Evolutionary conservation across 1,284 basidiomycete genomes (phyloP).

Genomic region (Inonotus hispidus): DNA sequence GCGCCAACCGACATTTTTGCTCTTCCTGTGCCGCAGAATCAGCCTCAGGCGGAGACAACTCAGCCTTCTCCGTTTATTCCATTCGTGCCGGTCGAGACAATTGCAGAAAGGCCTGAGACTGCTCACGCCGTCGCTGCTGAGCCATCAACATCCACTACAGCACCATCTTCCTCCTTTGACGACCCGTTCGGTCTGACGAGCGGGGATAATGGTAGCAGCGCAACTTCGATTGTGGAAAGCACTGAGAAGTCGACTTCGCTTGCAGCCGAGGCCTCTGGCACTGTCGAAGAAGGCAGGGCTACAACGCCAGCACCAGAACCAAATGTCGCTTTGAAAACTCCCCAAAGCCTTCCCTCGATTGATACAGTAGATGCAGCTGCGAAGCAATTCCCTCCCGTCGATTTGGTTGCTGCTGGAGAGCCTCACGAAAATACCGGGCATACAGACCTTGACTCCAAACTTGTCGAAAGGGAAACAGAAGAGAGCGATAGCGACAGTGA

Average conservation of each 20-base stretch:
- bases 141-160: conserved; percentile 13
- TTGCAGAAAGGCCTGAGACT: not conserved
- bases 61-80: conserved; percentile 1
- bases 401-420: conserved; percentile 25
- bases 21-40: conserved; percentile 25
- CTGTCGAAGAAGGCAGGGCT: not conserved
- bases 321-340: not conserved
- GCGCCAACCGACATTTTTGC: conserved; percentile 38
- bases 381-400: conserved; percentile 42
- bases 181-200: conserved; percentile 55
- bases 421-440: conserved; percentile 12
- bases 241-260: conserved; percentile 21
- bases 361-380: conserved; percentile 20
- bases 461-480: conserved; percentile 62
- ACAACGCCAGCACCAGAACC: not conserved
- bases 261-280: conserved; percentile 15
- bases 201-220: conserved; percentile 24
- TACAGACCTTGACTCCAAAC: conserved; percentile 21
- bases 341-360: conserved; percentile 12
- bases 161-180: conserved; percentile 24
- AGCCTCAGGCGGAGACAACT: not conserved
- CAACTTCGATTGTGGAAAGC: conserved; percentile 8
- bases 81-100: conserved; percentile 12
- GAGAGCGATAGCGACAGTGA: conserved; percentile 53
- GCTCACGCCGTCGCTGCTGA: conserved; percentile 10